Conservation (phyloP, 1,284 basidiomycete genomes). For the Polyporus tsugae region DNA sequence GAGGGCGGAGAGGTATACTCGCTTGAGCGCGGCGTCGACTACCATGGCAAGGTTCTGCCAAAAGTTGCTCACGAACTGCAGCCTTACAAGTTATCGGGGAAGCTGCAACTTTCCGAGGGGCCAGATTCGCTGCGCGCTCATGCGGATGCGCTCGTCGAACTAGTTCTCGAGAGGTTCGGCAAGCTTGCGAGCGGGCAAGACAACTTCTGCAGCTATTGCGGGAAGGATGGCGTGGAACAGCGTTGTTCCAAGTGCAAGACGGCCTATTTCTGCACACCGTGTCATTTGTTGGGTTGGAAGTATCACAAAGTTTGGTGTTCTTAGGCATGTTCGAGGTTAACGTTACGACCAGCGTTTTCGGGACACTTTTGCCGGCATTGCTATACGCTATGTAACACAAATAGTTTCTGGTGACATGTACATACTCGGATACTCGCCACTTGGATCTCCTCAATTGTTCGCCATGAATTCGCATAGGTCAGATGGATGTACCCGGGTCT, state of each 20-base stretch:
- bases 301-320: conserved; percentile 36
- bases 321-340: background rate
- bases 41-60: conserved; percentile 33
- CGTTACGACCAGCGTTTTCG: background rate
- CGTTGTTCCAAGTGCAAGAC: conserved; percentile 35
- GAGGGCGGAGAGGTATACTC: conserved; percentile 34
- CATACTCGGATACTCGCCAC: too few species aligned
- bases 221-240: conserved; percentile 31
- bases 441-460: too few species aligned
- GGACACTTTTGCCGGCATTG: background rate
- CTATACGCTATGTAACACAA: background rate
- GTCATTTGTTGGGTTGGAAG: conserved; percentile 34
- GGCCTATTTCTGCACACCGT: conserved; percentile 32
- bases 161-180: conserved; percentile 29
- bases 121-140: conserved; percentile 18
- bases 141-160: conserved; percentile 27
- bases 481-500: too few species aligned
- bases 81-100: conserved; percentile 28
- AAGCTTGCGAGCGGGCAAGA: conserved; percentile 31
- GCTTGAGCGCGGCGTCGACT: conserved; percentile 34
- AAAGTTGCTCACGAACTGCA: conserved; percentile 30
- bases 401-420: too few species aligned
- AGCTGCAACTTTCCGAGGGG: conserved; percentile 23
- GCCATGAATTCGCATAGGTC: too few species aligned
- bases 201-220: conserved; percentile 35